phyloP scores from a whole-genome alignment of 2,329 filamentous ascomycete genomes.

The Pezicula neosporulosa region DNA sequence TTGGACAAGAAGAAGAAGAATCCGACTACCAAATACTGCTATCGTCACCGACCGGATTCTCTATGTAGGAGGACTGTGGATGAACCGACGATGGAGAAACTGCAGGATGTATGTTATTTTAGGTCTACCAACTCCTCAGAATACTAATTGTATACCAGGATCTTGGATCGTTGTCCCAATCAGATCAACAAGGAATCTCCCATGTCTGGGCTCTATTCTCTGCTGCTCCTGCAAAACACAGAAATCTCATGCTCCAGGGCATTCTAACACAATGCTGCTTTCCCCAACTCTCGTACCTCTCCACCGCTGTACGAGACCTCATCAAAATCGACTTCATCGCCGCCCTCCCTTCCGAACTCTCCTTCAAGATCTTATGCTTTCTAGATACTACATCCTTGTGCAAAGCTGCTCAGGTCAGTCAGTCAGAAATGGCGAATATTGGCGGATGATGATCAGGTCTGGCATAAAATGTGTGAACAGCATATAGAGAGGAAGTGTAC shows the following conservation, averaged over 20 bases:
- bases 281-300: constrained; percentile 90
- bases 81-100: constrained; percentile 91
- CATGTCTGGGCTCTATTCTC: constrained; percentile 99
- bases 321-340: constrained; percentile 97
- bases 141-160: constrained; percentile 47
- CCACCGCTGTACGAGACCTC: constrained; percentile 84
- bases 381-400: constrained; percentile 93
- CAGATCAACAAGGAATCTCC: constrained; percentile 91
- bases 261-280: constrained; percentile 97
- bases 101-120: constrained; percentile 68
- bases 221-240: constrained; percentile 87
- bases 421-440: constrained; percentile 83
- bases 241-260: constrained; percentile 93
- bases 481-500: constrained; percentile 92
- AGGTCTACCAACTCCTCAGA: neutral
- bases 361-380: constrained; percentile 88
- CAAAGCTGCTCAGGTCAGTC: constrained; percentile 95
- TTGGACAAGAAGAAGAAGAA: constrained; percentile 36
- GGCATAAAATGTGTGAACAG: constrained; percentile 98
- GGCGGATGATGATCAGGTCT: constrained; percentile 96
- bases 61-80: constrained; percentile 92
- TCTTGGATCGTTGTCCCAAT: constrained; percentile 74
- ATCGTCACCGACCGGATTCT: constrained; percentile 88
- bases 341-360: constrained; percentile 83
- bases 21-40: constrained; percentile 88